A percentile compares a stretch with the other conserved stretches of the same genome.
Conservation (phyloP, 108 stramenopile species). For the Schizochytrium sp. region DNA sequence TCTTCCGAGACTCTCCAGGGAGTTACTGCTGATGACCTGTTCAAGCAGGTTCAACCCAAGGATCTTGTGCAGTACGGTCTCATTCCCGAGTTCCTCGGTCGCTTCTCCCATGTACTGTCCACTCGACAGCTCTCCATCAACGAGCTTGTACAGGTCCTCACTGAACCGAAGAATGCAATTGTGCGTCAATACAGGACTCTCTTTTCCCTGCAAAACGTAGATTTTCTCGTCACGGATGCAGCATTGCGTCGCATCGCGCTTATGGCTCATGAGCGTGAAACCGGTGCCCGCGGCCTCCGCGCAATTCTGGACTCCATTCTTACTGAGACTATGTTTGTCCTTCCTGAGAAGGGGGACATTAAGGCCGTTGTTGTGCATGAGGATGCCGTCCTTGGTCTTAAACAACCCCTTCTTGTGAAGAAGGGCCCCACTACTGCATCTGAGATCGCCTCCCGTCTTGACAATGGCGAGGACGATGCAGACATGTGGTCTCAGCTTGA, state of each 20-base stretch:
- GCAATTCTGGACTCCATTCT: constrained; percentile 92
- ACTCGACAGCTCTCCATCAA: constrained; percentile 89
- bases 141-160: constrained; percentile 92
- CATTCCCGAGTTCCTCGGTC: constrained; percentile 96
- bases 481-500: constrained; percentile 57
- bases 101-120: constrained; percentile 95
- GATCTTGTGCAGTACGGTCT: constrained; percentile 94
- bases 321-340: constrained; percentile 93
- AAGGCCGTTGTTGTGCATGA: constrained; percentile 95
- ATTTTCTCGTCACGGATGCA: constrained; percentile 91
- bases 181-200: constrained; percentile 94
- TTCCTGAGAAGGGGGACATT: constrained; percentile 85
- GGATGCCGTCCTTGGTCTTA: constrained; percentile 81
- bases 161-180: constrained; percentile 93
- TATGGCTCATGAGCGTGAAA: constrained; percentile 88
- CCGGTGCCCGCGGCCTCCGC: constrained; percentile 93
- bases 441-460: constrained; percentile 27
- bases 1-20: constrained; percentile 88
- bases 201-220: constrained; percentile 92
- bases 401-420: constrained; percentile 54
- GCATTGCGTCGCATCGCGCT: constrained; percentile 90
- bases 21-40: constrained; percentile 74
- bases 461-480: constrained; percentile 41
- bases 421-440: constrained; percentile 42
- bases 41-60: constrained; percentile 90